Evolutionary conservation across 2,329 filamentous ascomycete species (phyloP).

Genomic region (Ramichloridium luteum): DNA sequence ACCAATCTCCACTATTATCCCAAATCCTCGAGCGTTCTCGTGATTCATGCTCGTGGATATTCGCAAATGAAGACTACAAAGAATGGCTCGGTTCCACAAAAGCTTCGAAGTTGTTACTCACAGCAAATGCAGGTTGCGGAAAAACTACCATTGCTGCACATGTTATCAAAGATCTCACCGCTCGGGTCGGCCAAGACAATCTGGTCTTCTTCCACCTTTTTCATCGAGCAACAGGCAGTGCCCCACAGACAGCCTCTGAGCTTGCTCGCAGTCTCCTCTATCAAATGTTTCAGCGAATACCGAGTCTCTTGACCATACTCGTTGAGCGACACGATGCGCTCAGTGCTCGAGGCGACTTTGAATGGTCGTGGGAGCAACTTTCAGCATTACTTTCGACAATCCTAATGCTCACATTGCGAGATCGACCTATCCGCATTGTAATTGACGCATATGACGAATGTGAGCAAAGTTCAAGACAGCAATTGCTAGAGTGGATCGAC

Average conservation of each 20-base stretch:
- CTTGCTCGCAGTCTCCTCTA: background rate
- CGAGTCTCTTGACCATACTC: background rate
- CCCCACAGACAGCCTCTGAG: background rate
- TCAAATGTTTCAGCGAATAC: background rate
- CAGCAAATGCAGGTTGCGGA: slow-evolving; percentile 23
- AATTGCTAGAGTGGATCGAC: too few species aligned
- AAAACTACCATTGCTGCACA: slow-evolving; percentile 25
- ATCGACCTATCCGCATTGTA: background rate
- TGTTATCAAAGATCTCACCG: slow-evolving; percentile 12
- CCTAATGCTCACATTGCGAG: background rate
- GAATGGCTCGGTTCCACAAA: slow-evolving; percentile 12
- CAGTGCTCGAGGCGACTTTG: background rate
- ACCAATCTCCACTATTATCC: slow-evolving; percentile 12
- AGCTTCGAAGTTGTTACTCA: slow-evolving; percentile 23
- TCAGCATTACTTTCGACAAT: slow-evolving; percentile 1
- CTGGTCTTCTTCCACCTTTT: slow-evolving; percentile 1
- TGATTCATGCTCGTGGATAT: too few species aligned
- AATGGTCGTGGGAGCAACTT: background rate
- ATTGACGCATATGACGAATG: slow-evolving; percentile 1
- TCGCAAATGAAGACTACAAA: slow-evolving; percentile 13
- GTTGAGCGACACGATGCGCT: too few species aligned
- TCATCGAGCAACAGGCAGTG: background rate
- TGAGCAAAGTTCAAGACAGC: slow-evolving; percentile 1
- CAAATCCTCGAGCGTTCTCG: slow-evolving; percentile 13
- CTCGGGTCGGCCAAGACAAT: slow-evolving; percentile 5